Conservation (phyloP, 2,329 filamentous ascomycete species). For the Bimuria novae-zelandiae region DNA sequence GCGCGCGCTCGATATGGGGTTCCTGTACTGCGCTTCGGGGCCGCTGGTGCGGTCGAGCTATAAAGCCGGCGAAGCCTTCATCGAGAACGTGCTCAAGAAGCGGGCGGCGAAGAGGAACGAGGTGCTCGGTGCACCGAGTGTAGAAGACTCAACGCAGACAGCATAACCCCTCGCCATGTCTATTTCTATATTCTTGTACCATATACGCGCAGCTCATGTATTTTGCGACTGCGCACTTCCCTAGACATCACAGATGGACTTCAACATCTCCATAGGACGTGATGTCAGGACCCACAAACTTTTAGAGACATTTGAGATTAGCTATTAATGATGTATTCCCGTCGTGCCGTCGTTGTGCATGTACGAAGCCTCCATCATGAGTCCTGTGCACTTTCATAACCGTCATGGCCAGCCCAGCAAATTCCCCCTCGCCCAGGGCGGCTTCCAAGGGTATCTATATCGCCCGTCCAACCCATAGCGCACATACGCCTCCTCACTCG, state of each 20-base stretch:
- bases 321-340: neutral
- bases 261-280: constrained; percentile 7
- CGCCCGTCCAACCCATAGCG: constrained; percentile 16
- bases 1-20: constrained; percentile 90
- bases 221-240: neutral
- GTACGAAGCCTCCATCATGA: neutral
- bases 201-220: neutral
- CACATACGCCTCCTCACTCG: constrained; percentile 7
- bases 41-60: constrained; percentile 93
- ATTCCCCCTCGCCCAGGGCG: constrained; percentile 39
- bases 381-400: neutral
- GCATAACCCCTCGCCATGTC: neutral
- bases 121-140: constrained; percentile 17
- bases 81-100: constrained; percentile 96
- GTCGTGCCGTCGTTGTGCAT: neutral
- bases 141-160: constrained; percentile 12
- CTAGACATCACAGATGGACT: neutral
- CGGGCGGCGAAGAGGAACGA: constrained; percentile 52
- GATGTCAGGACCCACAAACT: neutral
- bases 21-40: constrained; percentile 93
- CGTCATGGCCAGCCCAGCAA: constrained; percentile 34
- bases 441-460: constrained; percentile 43
- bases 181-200: constrained; percentile 5
- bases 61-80: constrained; percentile 97
- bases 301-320: neutral